Evolutionary conservation across 495 filamentous ascomycete species (phyloP).

Genomic region (Sordaria brevicollis): DNA sequence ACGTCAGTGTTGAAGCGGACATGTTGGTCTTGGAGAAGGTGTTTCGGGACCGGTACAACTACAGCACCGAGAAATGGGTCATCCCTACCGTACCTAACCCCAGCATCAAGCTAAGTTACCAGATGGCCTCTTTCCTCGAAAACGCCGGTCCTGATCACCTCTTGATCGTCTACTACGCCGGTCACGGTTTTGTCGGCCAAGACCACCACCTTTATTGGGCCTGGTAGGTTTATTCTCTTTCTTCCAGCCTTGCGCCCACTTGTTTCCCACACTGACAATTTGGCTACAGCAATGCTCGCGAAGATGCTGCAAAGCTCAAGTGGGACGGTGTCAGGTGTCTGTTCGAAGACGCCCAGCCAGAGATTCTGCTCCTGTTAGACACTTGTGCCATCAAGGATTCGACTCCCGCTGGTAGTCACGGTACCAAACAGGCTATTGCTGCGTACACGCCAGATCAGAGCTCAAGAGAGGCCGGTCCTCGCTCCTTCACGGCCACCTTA

Average conservation of each 20-base stretch:
- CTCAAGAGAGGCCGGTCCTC: constrained; percentile 28
- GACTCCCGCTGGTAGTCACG: constrained; percentile 30
- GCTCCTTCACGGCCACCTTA: constrained; percentile 41
- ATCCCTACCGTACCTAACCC: constrained; percentile 42
- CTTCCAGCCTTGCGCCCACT: neutral
- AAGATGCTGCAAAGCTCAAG: constrained; percentile 32
- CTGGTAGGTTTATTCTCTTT: constrained; percentile 30
- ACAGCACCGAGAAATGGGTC: constrained; percentile 39
- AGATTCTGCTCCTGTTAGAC: constrained; percentile 39
- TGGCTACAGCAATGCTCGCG: constrained; percentile 26
- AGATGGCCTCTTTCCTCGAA: constrained; percentile 40
- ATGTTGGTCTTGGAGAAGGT: constrained; percentile 38
- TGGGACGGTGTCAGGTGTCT: constrained; percentile 41
- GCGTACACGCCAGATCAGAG: constrained; percentile 40
- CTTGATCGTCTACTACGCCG: constrained; percentile 47
- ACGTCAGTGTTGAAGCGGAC: constrained; percentile 37
- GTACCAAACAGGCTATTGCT: constrained; percentile 45
- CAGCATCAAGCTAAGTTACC: constrained; percentile 41
- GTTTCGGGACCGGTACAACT: constrained; percentile 43
- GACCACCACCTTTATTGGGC: constrained; percentile 48
- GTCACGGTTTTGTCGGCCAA: constrained; percentile 37
- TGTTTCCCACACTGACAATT: constrained; percentile 2
- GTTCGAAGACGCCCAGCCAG: constrained; percentile 39
- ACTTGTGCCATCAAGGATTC: constrained; percentile 34
- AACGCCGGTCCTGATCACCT: constrained; percentile 43